Percentiles rank a stretch among this genome's conserved stretches.
Evolutionary conservation across 345 rosid species (phyloP).

Genomic region (Brassica napus): DNA sequence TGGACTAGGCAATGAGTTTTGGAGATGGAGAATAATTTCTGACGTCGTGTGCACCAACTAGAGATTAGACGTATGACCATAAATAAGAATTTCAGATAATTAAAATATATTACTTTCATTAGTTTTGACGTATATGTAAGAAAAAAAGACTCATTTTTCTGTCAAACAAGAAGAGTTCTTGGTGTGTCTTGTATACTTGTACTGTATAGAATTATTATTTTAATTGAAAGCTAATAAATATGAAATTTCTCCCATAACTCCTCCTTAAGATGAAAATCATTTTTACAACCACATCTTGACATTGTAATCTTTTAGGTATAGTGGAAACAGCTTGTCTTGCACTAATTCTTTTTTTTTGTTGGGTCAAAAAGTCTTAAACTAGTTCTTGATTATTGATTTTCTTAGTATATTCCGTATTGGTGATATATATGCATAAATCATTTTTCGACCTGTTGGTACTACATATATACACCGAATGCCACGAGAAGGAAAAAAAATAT

Average conservation of each 20-base stretch:
- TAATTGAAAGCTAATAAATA: not conserved
- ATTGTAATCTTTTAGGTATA: not conserved
- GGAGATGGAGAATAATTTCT: not conserved
- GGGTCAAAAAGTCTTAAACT: not conserved
- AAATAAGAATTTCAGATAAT: not conserved
- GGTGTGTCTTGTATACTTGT: not conserved
- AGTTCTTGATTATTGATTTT: not conserved
- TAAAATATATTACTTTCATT: not conserved
- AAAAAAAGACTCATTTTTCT: not conserved
- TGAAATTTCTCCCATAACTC: not conserved
- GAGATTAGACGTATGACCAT: not conserved
- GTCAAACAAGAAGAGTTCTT: not conserved
- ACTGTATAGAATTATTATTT: not conserved
- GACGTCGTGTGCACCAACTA: constrained; percentile 1
- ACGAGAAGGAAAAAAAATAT: not conserved
- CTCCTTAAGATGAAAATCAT: not conserved
- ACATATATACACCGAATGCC: not conserved
- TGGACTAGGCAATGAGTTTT: not conserved
- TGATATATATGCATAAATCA: not conserved
- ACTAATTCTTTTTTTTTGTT: not conserved
- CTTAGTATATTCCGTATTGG: not conserved
- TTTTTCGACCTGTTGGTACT: no score
- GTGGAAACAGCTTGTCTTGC: not conserved
- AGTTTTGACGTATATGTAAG: not conserved
- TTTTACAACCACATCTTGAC: not conserved